Evolutionary conservation across 768 basidiomycete genomes (phyloP), one percentile per base, ranked within the genome.

Genomic region (Phylloporus sp.): DNA sequence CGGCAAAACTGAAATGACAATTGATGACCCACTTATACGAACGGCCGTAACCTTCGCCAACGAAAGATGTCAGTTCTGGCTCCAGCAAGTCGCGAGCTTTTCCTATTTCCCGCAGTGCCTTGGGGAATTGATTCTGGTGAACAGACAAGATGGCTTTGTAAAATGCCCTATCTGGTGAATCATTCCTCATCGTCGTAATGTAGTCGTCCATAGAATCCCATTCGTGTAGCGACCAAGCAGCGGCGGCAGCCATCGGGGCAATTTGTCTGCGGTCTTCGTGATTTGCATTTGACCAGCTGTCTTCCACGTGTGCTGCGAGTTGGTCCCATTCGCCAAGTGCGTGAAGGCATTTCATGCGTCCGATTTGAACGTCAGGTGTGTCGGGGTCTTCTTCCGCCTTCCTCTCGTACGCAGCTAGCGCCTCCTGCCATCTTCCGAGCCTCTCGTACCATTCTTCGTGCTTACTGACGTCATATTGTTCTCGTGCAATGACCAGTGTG

Each of bases 181-280:
- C 95, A 21, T 75, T 68, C 63, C 89, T 90, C 90, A 99, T 95
- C 3, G 86, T 88, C 5, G 79, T 75, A 45, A 99, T 95, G 63
- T 96, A 98, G 56, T 92, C 84, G 36, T 98, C 96, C 96, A 99
- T 99, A 4, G 84, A 78, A 57, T 97, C 93, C 96, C 96, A 99
- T 57, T 97, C 94, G 53, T 86, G 84, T 46, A 97, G 69, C 2
- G 91, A 91, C 95, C 96, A 99, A 3, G 93, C 90, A 1, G 96
- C 95, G 0, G 95, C 94, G 1, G 96, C 90, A 0, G 95, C 96
- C 75, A 99, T 86, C 0, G 96, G 94, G 0, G 96, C 93, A 53
- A 98, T 96, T 66, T 89, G 86, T 42, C 85, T 78, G 38, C 87
- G 83, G 54, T 92, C 84, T 42, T 96, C 93, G 47, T 84, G 77